Evolutionary conservation across 2,329 filamentous ascomycete species (phyloP), one percentile per base, ranked within the genome.

Genomic region (Xylaria sp.): DNA sequence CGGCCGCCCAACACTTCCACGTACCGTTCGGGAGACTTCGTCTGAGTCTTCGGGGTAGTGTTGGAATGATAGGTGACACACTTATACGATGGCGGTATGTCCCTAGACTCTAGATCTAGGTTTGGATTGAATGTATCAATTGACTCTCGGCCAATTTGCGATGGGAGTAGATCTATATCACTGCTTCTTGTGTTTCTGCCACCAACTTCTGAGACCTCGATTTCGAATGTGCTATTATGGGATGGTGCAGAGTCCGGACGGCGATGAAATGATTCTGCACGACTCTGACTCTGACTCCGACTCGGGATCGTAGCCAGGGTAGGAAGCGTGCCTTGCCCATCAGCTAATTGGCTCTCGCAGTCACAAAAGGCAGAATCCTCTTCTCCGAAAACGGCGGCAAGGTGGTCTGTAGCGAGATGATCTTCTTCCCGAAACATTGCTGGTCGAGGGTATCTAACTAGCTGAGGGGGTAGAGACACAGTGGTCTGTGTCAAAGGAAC

Each of bases 131-230:
- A 77, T 6, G 75, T 77, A 37, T 78, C 78, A 60, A 76, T 75
- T 8, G 77, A 78, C 8, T 74, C 73, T 62, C 78, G 74, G 8
- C 74, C 70, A 25, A 71, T 65, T 53, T 79, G 78, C 5, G 78
- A 79, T 40, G 77, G 77, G 21, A 79, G 58, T 8, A 78, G 67
- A 66, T 79, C 77, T 63, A 79, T 78, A 40, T 79, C 76, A 44
- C 74, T 79, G 35, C 63, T 69, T 65, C 73, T 72, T 8, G 51
- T 55, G 27, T 67, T 60, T 55, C 66, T 74, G 50, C 48, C 60
- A 10, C 67, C 40, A 44, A 35, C 37, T 18, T 66, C 69, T 2
- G 64, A 63, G 13, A n/a, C 44, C 18, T 75, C 69, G 32, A 71
- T 54, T 40, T 63, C 53, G 18, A 65, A 63, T 3, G 69, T 71